Evolutionary conservation across 108 stramenopile genomes (phyloP).

Genomic region (Cyclotella atomus): DNA sequence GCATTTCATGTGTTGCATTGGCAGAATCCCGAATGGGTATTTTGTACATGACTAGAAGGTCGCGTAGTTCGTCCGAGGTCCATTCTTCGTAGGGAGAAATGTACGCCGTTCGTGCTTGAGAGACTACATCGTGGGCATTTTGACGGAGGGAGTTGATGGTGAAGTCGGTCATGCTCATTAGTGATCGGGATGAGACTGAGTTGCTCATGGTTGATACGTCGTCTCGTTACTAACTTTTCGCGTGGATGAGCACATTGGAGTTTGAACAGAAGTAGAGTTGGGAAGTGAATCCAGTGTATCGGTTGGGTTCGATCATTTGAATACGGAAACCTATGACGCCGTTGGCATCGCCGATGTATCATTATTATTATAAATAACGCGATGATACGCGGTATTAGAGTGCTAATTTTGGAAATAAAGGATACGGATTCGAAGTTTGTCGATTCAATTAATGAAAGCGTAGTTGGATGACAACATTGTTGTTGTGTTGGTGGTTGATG

Average conservation of each 20-base stretch:
- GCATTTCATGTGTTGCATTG: slow-evolving; percentile 51
- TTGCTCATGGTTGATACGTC: slow-evolving; percentile 1
- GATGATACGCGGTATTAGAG: too few species aligned
- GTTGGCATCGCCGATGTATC: too few species aligned
- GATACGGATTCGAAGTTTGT: too few species aligned
- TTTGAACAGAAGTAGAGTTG: background rate
- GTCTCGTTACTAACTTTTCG: too few species aligned
- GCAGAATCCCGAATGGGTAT: slow-evolving; percentile 55
- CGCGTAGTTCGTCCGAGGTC: slow-evolving; percentile 45
- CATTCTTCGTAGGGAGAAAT: slow-evolving; percentile 53
- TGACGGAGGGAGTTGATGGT: slow-evolving; percentile 18
- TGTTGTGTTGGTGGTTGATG: too few species aligned
- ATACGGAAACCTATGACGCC: too few species aligned
- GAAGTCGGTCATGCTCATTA: slow-evolving; percentile 1
- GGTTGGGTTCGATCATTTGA: too few species aligned
- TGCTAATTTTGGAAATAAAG: too few species aligned
- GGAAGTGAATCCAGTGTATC: background rate
- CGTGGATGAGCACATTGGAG: too few species aligned
- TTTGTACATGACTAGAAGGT: slow-evolving; percentile 50
- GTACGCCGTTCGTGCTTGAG: slow-evolving; percentile 31
- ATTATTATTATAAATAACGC: too few species aligned
- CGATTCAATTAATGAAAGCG: too few species aligned
- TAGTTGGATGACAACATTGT: too few species aligned
- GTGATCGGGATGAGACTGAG: background rate
- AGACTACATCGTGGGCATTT: slow-evolving; percentile 33